These are phyloP conservation scores for Hepatocystis sp. DNA, from an alignment of 169 alveolate species.

Conservation along the genomic window DNA sequence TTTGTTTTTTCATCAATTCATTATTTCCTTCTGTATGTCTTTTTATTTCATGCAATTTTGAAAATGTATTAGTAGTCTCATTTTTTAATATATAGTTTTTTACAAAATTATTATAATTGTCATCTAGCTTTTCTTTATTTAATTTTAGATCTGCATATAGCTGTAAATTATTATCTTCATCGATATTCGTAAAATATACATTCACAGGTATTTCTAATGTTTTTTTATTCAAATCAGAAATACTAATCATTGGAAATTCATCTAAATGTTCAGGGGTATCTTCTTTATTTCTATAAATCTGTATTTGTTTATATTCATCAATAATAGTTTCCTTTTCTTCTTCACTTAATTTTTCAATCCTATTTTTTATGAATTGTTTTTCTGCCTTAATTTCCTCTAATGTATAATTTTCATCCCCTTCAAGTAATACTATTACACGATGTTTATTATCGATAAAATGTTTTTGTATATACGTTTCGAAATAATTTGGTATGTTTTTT, in stretches of 20 bases:
- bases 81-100: slow-evolving; percentile 36
- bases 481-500: slow-evolving; percentile 76
- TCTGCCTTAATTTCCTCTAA: slow-evolving; percentile 64
- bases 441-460: slow-evolving; percentile 80
- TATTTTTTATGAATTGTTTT: slow-evolving; percentile 42
- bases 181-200: slow-evolving; percentile 39
- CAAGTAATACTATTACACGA: slow-evolving; percentile 80
- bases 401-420: slow-evolving; percentile 79
- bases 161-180: slow-evolving; percentile 24
- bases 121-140: slow-evolving; percentile 14
- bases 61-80: background rate
- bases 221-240: slow-evolving; percentile 79
- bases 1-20: too few relatives aligned
- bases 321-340: slow-evolving; percentile 80
- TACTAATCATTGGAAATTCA: slow-evolving; percentile 77
- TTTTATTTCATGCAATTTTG: background rate
- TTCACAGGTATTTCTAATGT: slow-evolving; percentile 81
- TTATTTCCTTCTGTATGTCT: background rate
- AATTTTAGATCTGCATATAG: slow-evolving; percentile 12
- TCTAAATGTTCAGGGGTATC: slow-evolving; percentile 79
- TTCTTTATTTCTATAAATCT: slow-evolving; percentile 67
- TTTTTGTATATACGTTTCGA: slow-evolving; percentile 75
- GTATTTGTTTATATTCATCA: slow-evolving; percentile 72
- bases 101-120: slow-evolving; percentile 16
- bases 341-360: slow-evolving; percentile 76